Evolutionary conservation across 768 basidiomycete genomes (phyloP), one percentile per base, ranked within the genome.

Genomic region (Pleurotus salmoneostramineus): DNA sequence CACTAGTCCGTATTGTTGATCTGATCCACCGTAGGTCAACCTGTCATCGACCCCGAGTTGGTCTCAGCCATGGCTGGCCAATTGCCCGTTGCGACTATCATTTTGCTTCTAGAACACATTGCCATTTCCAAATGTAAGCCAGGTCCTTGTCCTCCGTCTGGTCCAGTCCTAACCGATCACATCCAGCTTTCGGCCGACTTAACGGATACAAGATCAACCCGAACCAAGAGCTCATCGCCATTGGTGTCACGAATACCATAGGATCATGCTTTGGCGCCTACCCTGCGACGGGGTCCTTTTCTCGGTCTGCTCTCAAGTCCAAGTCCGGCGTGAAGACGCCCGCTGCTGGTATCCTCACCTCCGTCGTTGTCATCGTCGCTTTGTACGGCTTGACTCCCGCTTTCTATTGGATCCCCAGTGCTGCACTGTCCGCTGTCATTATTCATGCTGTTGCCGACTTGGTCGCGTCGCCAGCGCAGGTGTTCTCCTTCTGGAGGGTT

Each of bases 291-390:
- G 97, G 97, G 1, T 98, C 95, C 0, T 99, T 99, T 82, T 97
- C 95, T 40, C 91, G 97, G n/a, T 91, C 95, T 2, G 97, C 97
- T 2, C 77, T 99, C 67, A 95, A 97, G 73, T 86, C 91, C 33
- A 98, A 96, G 71, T 95, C 93, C 0, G 97, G 97, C 49, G 96
- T 98, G n/a, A 85, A 96, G 54, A 98, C 97, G 2, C 97, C 97
- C 6, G 79, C 88, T 7, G 94, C 91, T 8, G 97, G 97, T 57
- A 79, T 95, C 58, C 68, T 90, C 63, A 89, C 93, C 17, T 88
- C 92, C 31, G 69, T 96, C 37, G 87, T 95, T 46, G 96, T 98
- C 63, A 80, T 98, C 57, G 88, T 98, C 58, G 94, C 97, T 0
- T 75, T 99, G 6, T 99, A 99, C 69, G 96, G 95, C 40, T 80